These are phyloP conservation scores for Elsinoe ampelina DNA, from an alignment of 2,329 filamentous ascomycete genomes.

Conservation along the genomic window DNA sequence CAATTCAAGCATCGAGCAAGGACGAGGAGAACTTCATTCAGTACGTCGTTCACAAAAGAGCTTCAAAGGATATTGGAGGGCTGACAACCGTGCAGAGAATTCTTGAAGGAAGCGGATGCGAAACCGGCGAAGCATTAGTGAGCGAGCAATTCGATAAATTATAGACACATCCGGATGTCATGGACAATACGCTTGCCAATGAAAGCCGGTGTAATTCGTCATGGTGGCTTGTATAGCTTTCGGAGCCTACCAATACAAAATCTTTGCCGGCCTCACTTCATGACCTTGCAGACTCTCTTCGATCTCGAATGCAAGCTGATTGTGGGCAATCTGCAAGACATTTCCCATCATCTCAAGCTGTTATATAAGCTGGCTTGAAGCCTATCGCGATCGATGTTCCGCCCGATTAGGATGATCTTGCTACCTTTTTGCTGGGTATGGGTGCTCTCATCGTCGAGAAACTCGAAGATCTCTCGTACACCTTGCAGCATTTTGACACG, in stretches of 20 bases:
- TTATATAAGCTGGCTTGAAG: constrained; percentile 25
- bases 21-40: constrained; percentile 61
- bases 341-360: too few relatives aligned
- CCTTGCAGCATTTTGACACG: constrained; percentile 73
- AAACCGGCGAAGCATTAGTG: constrained; percentile 34
- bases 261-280: not conserved
- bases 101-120: constrained; percentile 41
- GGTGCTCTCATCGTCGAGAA: constrained; percentile 49
- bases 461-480: constrained; percentile 87
- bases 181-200: not conserved
- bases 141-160: not conserved
- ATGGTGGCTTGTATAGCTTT: not conserved
- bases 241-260: not conserved
- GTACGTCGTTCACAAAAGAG: constrained; percentile 37
- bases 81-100: constrained; percentile 32
- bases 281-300: too few relatives aligned
- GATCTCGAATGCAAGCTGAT: too few relatives aligned
- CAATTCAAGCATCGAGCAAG: constrained; percentile 56
- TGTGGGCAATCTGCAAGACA: too few relatives aligned
- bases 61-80: not conserved
- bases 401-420: constrained; percentile 29
- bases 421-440: constrained; percentile 15
- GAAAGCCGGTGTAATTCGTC: not conserved
- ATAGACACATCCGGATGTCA: not conserved
- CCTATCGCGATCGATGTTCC: constrained; percentile 19